A percentile compares a stretch with the other conserved stretches of the same genome.
phyloP scores from a whole-genome alignment of 106 monocot genomes.

The Dendrobium catenatum region DNA sequence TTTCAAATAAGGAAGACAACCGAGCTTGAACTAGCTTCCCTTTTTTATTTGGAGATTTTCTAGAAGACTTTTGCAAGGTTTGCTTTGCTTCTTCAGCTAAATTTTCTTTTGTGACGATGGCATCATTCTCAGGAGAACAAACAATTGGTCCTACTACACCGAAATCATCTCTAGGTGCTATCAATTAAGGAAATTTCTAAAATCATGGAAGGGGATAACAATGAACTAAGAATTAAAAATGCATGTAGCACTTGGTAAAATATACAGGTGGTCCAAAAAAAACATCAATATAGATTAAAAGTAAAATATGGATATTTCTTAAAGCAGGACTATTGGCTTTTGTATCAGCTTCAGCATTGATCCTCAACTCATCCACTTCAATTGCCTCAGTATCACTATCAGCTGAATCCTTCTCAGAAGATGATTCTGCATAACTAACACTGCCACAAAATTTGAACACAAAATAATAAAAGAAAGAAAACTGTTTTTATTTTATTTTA shows the following conservation, averaged over 20 bases:
- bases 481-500: not conserved
- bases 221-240: not conserved
- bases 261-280: not conserved
- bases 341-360: conserved; percentile 11
- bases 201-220: not conserved
- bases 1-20: conserved; percentile 65
- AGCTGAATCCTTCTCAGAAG: conserved; percentile 58
- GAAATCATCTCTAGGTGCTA: conserved; percentile 27
- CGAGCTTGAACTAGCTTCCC: conserved; percentile 63
- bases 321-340: conserved; percentile 18
- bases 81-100: conserved; percentile 13
- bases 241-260: not conserved
- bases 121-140: conserved; percentile 15
- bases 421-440: conserved; percentile 71
- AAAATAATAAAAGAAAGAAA: not conserved
- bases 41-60: conserved; percentile 30
- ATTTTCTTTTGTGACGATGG: conserved; percentile 5
- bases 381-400: conserved; percentile 29
- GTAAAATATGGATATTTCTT: conserved; percentile 34
- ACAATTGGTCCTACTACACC: conserved; percentile 3
- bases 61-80: conserved; percentile 18
- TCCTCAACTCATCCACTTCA: conserved; percentile 14
- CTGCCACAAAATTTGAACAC: not conserved
- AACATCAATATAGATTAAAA: not conserved
- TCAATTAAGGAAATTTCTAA: conserved; percentile 20